Evolutionary conservation across 2,329 filamentous ascomycete species (phyloP), one percentile per base, ranked within the genome.

Genomic region (Rhinocladiella similis): DNA sequence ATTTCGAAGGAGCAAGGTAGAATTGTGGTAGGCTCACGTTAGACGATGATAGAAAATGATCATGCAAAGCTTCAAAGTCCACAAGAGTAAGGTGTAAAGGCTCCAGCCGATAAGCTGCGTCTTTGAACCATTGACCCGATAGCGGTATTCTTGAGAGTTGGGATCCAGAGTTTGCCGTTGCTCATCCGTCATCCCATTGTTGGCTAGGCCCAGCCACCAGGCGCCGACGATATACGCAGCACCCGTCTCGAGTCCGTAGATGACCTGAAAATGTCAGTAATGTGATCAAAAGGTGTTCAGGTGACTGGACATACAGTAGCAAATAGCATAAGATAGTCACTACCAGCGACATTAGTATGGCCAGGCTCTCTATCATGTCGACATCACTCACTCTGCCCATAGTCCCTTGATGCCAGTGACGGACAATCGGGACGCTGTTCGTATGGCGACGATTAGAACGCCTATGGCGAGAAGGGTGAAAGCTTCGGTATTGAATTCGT

Each of bases 301-400:
- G 38, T 5, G 66, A 39, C 43, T 22, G 20, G 66, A 9, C 77
- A 64, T 67, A 84, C 80, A 57, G 75, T 75, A 4, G 78, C 82
- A 16, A 83, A n/a, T 43, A 79, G 68, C 70, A 85, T 83, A 27
- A 87, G 65, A 63, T 82, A 85, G 59, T 87, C 84, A 66, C 51
- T 54, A 25, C 7, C 22, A 25, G 6, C n/a, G 20, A 41, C 9
- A 45, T 54, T 25, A 54, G 51, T 22, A 48, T 16, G 29, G 29
- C 10, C 29, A 33, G 10, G 29, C 29, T 33, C 10, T 33, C 29
- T 33, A 33, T 33, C 6, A 33, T 33, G 29, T 12, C 10, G 29
- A 3, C 10, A 33, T 12, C 29, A 56, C 54, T 29, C 46, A 57
- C 54, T 13, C 83, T 83, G 1, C 78, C 77, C 10, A 68, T 68